Evolutionary conservation across 2,329 filamentous ascomycete species (phyloP).

Genomic region (Nannizziopsis arthrosporioides): DNA sequence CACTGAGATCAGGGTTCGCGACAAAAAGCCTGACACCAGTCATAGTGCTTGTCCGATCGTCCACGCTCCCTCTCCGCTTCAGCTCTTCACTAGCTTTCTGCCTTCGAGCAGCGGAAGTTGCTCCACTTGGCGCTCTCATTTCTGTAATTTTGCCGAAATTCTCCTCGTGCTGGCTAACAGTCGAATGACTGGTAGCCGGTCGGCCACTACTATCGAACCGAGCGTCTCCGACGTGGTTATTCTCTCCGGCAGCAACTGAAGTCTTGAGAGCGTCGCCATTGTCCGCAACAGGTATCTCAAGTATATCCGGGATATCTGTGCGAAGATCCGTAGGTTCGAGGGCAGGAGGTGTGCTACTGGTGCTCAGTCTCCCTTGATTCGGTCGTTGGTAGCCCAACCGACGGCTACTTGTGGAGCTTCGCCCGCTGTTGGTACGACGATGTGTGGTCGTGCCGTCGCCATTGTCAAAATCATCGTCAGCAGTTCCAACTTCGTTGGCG

Average conservation of each 20-base stretch:
- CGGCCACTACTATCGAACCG: slow-evolving; percentile 16
- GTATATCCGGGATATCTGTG: slow-evolving; percentile 32
- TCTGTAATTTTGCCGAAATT: slow-evolving; percentile 45
- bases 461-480: slow-evolving; percentile 67
- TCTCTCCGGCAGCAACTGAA: slow-evolving; percentile 11
- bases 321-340: slow-evolving; percentile 20
- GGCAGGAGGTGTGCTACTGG: slow-evolving; percentile 43
- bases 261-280: slow-evolving; percentile 12
- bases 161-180: slow-evolving; percentile 36
- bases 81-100: slow-evolving; percentile 35
- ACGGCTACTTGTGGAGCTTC: slow-evolving; percentile 44
- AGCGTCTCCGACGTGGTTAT: neutral
- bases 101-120: slow-evolving; percentile 29
- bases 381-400: slow-evolving; percentile 34
- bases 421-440: slow-evolving; percentile 46
- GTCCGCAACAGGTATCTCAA: slow-evolving; percentile 28
- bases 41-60: slow-evolving; percentile 40
- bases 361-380: slow-evolving; percentile 29
- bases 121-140: slow-evolving; percentile 37
- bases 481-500: slow-evolving; percentile 89
- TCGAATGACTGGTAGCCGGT: slow-evolving; percentile 23
- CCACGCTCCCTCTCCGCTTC: slow-evolving; percentile 38
- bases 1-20: slow-evolving; percentile 38
- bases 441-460: slow-evolving; percentile 35
- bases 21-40: slow-evolving; percentile 37